These are phyloP conservation scores for Drosera capensis DNA, from an alignment of 148 eudicot genomes.

Conservation along the genomic window DNA sequence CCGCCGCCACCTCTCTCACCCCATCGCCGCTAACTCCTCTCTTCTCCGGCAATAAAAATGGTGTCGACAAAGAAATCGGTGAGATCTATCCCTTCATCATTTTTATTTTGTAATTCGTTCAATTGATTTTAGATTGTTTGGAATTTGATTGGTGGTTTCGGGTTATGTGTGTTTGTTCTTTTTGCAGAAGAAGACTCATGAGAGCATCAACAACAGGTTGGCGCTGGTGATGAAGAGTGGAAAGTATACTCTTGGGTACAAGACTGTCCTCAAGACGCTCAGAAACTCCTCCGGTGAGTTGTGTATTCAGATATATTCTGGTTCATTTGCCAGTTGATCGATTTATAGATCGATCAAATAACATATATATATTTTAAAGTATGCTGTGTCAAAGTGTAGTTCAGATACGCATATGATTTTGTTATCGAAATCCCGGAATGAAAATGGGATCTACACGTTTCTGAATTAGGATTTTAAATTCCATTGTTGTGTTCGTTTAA, in stretches of 20 bases:
- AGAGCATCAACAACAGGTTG: constrained; percentile 53
- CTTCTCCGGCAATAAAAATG: not conserved
- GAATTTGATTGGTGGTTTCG: constrained; percentile 2
- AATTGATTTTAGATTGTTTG: not conserved
- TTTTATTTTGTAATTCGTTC: not conserved
- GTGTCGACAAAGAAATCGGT: constrained; percentile 2
- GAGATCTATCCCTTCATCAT: not conserved
- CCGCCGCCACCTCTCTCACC: not conserved
- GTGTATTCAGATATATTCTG: not conserved
- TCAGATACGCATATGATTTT: too few species aligned
- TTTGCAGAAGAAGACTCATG: constrained; percentile 60
- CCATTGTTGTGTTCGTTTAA: too few species aligned
- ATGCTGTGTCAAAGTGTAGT: too few species aligned
- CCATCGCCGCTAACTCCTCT: not conserved
- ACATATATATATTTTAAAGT: too few species aligned
- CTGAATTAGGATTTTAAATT: too few species aligned
- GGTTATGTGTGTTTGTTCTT: constrained; percentile 37
- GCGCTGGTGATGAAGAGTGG: constrained; percentile 70
- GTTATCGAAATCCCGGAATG: too few species aligned
- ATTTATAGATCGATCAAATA: not conserved
- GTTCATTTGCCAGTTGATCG: not conserved
- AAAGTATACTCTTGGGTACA: constrained; percentile 43
- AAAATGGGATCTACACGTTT: too few species aligned
- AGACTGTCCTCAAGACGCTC: constrained; percentile 45
- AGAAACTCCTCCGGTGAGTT: constrained; percentile 37